Base-by-base conservation (phyloP, 495 filamentous ascomycete genomes). In the Parathielavia hyrcaniae region DNA sequence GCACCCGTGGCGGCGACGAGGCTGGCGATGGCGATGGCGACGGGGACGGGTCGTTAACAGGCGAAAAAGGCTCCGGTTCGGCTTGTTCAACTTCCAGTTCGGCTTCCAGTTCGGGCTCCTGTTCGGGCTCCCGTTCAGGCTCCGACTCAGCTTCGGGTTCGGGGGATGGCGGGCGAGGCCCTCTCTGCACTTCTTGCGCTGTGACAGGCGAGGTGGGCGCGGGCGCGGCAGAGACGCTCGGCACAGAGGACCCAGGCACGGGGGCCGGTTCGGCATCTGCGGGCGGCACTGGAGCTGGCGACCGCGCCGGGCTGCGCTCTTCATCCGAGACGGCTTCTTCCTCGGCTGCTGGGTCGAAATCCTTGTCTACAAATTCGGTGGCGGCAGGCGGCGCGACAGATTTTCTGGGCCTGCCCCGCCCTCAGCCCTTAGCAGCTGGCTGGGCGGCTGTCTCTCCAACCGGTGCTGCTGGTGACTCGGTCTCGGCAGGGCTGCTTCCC, bases 331-430 rank as follows among this genome's bases (percentile, higher is more conserved):
- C 41, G 35, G 61, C 53, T 41, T 62, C 59, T 43, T 67, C 67
- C 13, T 48, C 62, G 1, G 49, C 65, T 30, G 52, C 52, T 5
- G 69, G 71, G n/a, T 70, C 66, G 56, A 70, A 74, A 40, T 73
- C 66, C 23, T 69, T 60, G 34, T 73, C 70, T 48, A 23, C 55
- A 38, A 35, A 53, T 13, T 66, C 41, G 2, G 64, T 59, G 35
- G 61, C 65, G 10, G 55, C 46, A 30, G 26, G 20, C 61, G 12
- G n/a, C 6, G 62, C 14, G 30, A 22, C 43, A n/a, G 36, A 20
- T 19, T 41, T 44, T 3, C 43, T 49, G 1, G 23, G 53, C 60
- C 4, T 61, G 43, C 35, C 26, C 26, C 26, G 26, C 2, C 26
- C 53, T 47, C 48, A 40, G 14, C 55, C 62, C 19, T 57, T 55